Base-by-base conservation (phyloP, 2,329 filamentous ascomycete species). In the Phaeosphaeriaceae sp. region DNA sequence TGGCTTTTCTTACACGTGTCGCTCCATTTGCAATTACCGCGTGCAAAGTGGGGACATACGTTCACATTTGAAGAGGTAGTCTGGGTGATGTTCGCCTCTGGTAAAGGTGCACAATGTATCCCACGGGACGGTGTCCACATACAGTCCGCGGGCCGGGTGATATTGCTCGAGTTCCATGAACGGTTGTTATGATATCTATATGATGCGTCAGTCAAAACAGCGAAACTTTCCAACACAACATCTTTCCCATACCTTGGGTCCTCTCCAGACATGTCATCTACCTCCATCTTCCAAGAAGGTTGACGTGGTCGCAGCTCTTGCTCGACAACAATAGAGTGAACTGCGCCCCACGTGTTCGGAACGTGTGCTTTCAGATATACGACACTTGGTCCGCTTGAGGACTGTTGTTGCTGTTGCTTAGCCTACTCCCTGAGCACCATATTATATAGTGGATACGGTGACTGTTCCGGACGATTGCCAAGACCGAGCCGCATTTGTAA, bases 1-100 rank as follows among this genome's bases (percentile, higher is more conserved):
- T 53, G 51, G 15, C 42, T 47, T 25, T 47, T 53, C 9, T 47
- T 53, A 22, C 51, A 53, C 5, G 10, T 19, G 13, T 53, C 42
- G 2, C 25, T 42, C 22, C 33, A 53, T 24, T 24, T 53, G 27
- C 51, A 53, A 40, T 40, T 13, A 3, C 42, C 51, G 13, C 21
- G 15, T 2, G 25, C 17, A 33, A 47, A 53, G 21, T 47, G 27
- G 5, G 17, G 19, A 21, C 51, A 53, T 15, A 53, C 11, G 3
- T 47, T 46, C 2, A 9, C 11, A 4, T 36, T 40, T 19, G 19
- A 3, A 3, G 13, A 22, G 7, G 5, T 2, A n/a, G n/a, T 25
- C 21, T 48, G 3, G 27, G 21, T 27, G n/a, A 27, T 15, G 19
- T 11, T 22, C 17, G 15, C 10, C 15, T 48, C n/a, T n/a, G 13